A percentile compares a stretch with the other conserved stretches of the same genome.
These are phyloP conservation scores for Coemansia sp. DNA, from an alignment of 192 early-diverging fungal genomes.

Conservation along the genomic window DNA sequence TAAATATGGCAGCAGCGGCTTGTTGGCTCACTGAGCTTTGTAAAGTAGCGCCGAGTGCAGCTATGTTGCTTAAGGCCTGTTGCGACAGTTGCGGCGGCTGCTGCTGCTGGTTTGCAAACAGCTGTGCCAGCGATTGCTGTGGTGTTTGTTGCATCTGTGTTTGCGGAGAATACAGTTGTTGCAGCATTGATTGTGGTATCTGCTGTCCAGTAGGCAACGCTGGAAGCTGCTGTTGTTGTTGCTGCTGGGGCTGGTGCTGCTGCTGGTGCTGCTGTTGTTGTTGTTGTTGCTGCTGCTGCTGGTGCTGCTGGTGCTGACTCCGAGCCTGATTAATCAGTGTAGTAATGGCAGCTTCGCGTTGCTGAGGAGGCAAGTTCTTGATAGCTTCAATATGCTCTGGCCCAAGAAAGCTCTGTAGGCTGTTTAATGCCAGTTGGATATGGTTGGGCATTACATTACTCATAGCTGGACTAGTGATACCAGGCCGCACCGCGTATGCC, in stretches of 20 bases:
- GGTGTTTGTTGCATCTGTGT: slow-evolving; percentile 15
- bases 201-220: slow-evolving; percentile 7
- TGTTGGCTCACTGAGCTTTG: slow-evolving; percentile 32
- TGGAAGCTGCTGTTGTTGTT: slow-evolving; percentile 4
- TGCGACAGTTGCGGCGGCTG: slow-evolving; percentile 14
- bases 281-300: slow-evolving; percentile 5
- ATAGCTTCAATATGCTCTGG: slow-evolving; percentile 25
- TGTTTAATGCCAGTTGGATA: not conserved
- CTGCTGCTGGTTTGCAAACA: slow-evolving; percentile 27
- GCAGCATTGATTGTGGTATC: slow-evolving; percentile 5
- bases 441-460: slow-evolving; percentile 8
- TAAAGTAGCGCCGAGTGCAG: slow-evolving; percentile 23
- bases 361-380: slow-evolving; percentile 13
- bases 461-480: slow-evolving; percentile 23
- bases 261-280: slow-evolving; percentile 12
- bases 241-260: slow-evolving; percentile 7
- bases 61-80: slow-evolving; percentile 24
- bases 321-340: slow-evolving; percentile 4
- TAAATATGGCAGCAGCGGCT: slow-evolving; percentile 15
- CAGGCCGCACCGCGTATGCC: slow-evolving; percentile 22
- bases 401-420: slow-evolving; percentile 11
- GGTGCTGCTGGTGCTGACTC: slow-evolving; percentile 2
- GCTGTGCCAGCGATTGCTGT: slow-evolving; percentile 15
- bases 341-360: slow-evolving; percentile 14
- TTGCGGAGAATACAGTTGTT: slow-evolving; percentile 20